Conservation (phyloP, 1,284 basidiomycete genomes). For the Ganoderma leucocontextum region DNA sequence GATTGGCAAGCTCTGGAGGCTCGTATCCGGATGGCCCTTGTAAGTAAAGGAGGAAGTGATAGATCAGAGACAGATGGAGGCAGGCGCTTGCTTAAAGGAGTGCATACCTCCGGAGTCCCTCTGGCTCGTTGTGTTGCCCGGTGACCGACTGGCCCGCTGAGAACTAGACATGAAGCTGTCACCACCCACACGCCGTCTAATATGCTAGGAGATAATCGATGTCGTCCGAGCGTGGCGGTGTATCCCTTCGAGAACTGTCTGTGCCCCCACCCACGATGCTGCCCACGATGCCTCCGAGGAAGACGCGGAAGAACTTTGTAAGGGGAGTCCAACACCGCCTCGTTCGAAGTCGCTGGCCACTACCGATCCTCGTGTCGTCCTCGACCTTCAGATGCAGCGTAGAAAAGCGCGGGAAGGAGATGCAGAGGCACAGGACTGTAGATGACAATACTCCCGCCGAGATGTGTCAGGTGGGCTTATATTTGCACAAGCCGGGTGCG, state of each 20-base stretch:
- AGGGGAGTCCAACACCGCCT: slow-evolving; percentile 5
- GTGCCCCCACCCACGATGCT: slow-evolving; percentile 9
- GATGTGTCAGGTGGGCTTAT: slow-evolving; percentile 25
- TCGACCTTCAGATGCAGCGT: background rate
- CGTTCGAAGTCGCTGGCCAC: background rate
- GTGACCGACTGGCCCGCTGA: slow-evolving; percentile 30
- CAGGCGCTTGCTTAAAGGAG: slow-evolving; percentile 25
- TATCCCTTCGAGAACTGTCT: slow-evolving; percentile 17
- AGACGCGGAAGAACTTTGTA: slow-evolving; percentile 10
- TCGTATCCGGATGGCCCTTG: slow-evolving; percentile 23
- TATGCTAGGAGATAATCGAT: slow-evolving; percentile 28
- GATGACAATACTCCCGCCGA: slow-evolving; percentile 6
- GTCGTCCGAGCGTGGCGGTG: slow-evolving; percentile 26
- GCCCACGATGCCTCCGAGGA: slow-evolving; percentile 3
- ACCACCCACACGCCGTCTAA: slow-evolving; percentile 29
- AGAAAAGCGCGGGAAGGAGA: slow-evolving; percentile 15
- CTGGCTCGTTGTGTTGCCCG: slow-evolving; percentile 23
- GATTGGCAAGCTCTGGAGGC: slow-evolving; percentile 24
- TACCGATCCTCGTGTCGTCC: background rate
- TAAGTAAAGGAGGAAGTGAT: slow-evolving; percentile 29
- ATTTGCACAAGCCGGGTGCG: slow-evolving; percentile 16
- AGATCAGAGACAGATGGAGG: slow-evolving; percentile 24
- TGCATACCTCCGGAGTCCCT: slow-evolving; percentile 31
- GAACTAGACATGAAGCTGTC: slow-evolving; percentile 32
- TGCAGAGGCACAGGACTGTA: background rate